These are phyloP conservation scores for Camelina sativa DNA, from an alignment of 345 rosid species.

Conservation along the genomic window DNA sequence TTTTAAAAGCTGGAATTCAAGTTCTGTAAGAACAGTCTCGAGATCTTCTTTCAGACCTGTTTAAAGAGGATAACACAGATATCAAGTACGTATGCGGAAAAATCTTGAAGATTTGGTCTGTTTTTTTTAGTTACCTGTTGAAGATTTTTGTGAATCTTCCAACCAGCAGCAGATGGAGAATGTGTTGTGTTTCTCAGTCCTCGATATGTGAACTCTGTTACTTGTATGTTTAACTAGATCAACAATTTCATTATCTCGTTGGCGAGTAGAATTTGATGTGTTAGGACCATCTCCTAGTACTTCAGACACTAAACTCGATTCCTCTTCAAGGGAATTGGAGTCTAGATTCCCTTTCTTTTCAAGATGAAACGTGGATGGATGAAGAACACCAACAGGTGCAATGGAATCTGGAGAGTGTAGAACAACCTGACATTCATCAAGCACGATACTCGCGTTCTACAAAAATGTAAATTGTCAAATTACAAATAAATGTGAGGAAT, in stretches of 20 bases:
- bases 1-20: conserved; percentile 61
- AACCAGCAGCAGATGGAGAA: conserved; percentile 90
- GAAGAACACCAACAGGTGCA: conserved; percentile 94
- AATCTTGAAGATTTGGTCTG: conserved; percentile 11
- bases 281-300: conserved; percentile 59
- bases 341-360: conserved; percentile 58
- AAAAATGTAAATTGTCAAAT: conserved; percentile 24
- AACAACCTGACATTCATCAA: conserved; percentile 76
- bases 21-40: conserved; percentile 56
- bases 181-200: conserved; percentile 54
- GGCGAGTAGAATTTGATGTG: conserved; percentile 45
- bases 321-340: conserved; percentile 43
- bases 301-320: conserved; percentile 58
- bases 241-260: conserved; percentile 41
- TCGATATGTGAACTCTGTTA: conserved; percentile 55
- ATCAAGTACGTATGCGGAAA: background rate
- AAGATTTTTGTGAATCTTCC: conserved; percentile 53
- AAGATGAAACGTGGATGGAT: conserved; percentile 75
- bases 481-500: background rate
- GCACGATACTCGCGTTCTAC: conserved; percentile 80
- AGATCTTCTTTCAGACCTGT: conserved; percentile 84
- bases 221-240: conserved; percentile 50
- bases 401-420: conserved; percentile 86
- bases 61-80: conserved; percentile 3
- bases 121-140: conserved; percentile 58